phyloP scores from a whole-genome alignment of 2,329 filamentous ascomycete genomes.

The Laburnicola sp. region DNA sequence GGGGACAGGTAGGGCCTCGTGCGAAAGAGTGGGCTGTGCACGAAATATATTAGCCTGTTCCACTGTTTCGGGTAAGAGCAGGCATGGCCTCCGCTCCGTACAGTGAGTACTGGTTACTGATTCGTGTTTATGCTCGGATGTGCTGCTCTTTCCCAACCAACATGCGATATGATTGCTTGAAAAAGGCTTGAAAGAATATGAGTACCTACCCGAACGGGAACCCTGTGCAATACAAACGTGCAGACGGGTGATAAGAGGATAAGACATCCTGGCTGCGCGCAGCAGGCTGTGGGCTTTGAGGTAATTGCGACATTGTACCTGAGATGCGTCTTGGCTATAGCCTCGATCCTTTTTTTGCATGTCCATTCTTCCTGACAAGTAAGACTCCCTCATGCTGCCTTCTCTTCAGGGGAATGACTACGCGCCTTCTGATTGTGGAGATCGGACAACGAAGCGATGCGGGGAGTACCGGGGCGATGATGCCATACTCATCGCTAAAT shows the following conservation, averaged over 20 bases:
- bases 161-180: conserved; percentile 24
- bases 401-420: too few relatives aligned
- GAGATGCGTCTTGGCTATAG: not conserved
- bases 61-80: conserved; percentile 15
- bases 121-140: conserved; percentile 15
- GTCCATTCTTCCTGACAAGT: not conserved
- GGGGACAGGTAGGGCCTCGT: conserved; percentile 19
- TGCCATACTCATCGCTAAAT: too few relatives aligned
- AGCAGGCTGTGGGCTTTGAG: conserved; percentile 4
- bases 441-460: too few relatives aligned
- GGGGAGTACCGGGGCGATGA: too few relatives aligned
- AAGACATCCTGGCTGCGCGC: conserved; percentile 15
- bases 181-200: conserved; percentile 7
- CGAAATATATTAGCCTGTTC: conserved; percentile 29
- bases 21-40: conserved; percentile 23
- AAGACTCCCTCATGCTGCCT: too few relatives aligned
- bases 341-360: not conserved
- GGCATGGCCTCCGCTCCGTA: conserved; percentile 13
- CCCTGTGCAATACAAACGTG: conserved; percentile 3
- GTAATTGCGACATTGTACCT: not conserved
- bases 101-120: conserved; percentile 10
- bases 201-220: conserved; percentile 25
- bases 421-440: too few relatives aligned
- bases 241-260: conserved; percentile 18
- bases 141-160: conserved; percentile 21